Percentiles rank a stretch among this genome's conserved stretches.
phyloP scores from a whole-genome alignment of 2,329 filamentous ascomycete species.

The Camptophora hylomeconis region DNA sequence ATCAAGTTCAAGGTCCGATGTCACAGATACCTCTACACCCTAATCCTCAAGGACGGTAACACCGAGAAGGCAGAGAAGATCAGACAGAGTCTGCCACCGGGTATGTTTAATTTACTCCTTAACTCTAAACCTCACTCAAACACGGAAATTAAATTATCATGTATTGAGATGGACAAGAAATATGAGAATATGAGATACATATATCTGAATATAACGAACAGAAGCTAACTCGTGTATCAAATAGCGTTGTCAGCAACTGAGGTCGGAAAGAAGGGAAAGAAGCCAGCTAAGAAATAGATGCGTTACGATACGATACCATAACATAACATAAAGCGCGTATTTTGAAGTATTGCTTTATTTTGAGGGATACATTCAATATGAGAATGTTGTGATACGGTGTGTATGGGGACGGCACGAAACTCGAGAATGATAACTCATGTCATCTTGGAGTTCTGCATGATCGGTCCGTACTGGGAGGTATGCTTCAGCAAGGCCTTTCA shows the following conservation, averaged over 20 bases:
- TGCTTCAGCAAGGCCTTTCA: too few relatives aligned
- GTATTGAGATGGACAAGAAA: constrained; percentile 1
- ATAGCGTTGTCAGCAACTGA: constrained; percentile 16
- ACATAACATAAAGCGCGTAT: too few relatives aligned
- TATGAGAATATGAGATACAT: background rate
- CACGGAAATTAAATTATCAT: constrained; percentile 2
- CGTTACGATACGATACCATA: too few relatives aligned
- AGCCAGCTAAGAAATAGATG: constrained; percentile 16
- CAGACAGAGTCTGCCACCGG: constrained; percentile 94
- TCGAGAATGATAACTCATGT: too few relatives aligned
- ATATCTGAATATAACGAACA: background rate
- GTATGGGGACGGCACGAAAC: too few relatives aligned
- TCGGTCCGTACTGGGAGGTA: too few relatives aligned
- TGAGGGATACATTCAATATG: too few relatives aligned
- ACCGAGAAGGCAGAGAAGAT: constrained; percentile 99
- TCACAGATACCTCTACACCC: constrained; percentile 90
- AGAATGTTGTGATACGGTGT: too few relatives aligned
- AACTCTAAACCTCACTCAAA: background rate
- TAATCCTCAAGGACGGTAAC: constrained; percentile 75
- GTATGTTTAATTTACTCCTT: constrained; percentile 45
- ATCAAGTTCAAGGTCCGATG: constrained; percentile 99
- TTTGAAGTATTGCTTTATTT: too few relatives aligned
- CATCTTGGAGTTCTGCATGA: too few relatives aligned
- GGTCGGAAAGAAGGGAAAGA: constrained; percentile 19
- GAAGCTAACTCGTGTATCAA: constrained; percentile 5